Percentiles rank a stretch among this genome's conserved stretches.
Conservation (phyloP, 345 rosid genomes). For the Ailanthus altissimus region DNA sequence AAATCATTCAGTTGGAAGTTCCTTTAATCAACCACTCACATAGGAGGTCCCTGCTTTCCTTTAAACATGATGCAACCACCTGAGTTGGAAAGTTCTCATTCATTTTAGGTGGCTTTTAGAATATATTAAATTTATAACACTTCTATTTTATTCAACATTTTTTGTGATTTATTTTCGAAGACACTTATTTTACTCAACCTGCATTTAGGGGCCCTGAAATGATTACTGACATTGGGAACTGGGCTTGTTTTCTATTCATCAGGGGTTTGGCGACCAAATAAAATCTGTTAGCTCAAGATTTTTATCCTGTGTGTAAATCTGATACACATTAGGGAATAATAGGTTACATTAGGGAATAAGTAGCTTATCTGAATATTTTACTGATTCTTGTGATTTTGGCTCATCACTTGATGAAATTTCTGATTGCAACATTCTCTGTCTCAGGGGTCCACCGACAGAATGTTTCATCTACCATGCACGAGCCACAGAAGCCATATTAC, state of each 20-base stretch:
- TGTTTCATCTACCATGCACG: slow-evolving; percentile 90
- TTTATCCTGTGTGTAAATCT: not conserved
- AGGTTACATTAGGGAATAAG: no score
- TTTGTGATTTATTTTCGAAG: no score
- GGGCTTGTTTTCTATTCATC: not conserved
- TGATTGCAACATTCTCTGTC: slow-evolving; percentile 24
- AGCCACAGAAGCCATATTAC: slow-evolving; percentile 63
- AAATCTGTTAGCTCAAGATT: not conserved
- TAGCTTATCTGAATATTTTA: not conserved
- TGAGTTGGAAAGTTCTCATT: not conserved
- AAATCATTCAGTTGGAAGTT: no score
- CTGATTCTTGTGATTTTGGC: not conserved
- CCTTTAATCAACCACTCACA: not conserved
- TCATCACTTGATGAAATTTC: not conserved
- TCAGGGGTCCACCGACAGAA: slow-evolving; percentile 96
- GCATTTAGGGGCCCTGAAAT: no score
- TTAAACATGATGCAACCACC: not conserved
- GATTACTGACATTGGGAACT: slow-evolving; percentile 7
- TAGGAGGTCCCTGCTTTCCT: not conserved
- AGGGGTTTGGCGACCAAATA: not conserved
- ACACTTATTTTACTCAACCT: no score
- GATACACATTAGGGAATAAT: not conserved
- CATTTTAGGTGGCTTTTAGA: not conserved
- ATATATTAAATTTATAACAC: no score
- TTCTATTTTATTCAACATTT: not conserved